Evolutionary conservation across 208 protist genomes (phyloP).

Genomic region (Leishmania gerbilli): DNA sequence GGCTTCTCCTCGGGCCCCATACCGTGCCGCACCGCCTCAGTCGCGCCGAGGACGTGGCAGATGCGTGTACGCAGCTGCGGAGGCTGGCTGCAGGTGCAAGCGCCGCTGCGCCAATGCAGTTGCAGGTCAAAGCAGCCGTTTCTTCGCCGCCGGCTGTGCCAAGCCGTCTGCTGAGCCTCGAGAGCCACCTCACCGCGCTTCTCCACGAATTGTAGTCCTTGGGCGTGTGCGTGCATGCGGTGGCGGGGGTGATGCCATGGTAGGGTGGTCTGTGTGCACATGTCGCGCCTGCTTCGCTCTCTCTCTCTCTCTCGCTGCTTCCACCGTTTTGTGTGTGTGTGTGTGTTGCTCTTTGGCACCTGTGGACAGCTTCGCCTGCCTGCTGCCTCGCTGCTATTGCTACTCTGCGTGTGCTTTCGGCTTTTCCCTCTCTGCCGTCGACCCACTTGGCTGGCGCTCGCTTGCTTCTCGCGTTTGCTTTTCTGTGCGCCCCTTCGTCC

Average conservation of each 20-base stretch:
- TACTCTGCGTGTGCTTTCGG: background rate
- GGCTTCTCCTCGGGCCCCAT: slow-evolving; percentile 14
- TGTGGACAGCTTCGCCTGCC: background rate
- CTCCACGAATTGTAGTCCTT: slow-evolving; percentile 1
- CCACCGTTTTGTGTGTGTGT: background rate
- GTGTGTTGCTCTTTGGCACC: background rate
- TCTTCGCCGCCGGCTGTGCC: slow-evolving; percentile 4
- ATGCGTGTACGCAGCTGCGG: slow-evolving; percentile 12
- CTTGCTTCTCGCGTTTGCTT: background rate
- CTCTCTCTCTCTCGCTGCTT: background rate
- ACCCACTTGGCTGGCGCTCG: background rate
- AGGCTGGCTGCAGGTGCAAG: background rate
- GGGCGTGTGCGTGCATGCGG: background rate
- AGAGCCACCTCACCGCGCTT: slow-evolving; percentile 13
- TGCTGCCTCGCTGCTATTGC: background rate
- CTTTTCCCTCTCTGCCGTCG: background rate
- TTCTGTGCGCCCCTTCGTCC: background rate
- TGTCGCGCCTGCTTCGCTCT: background rate
- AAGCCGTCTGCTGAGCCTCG: slow-evolving; percentile 22
- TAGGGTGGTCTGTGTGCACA: background rate
- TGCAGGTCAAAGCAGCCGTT: slow-evolving; percentile 2
- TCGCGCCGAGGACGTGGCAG: slow-evolving; percentile 7
- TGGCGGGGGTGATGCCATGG: background rate
- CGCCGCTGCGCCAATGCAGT: slow-evolving; percentile 1
- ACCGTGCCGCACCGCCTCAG: slow-evolving; percentile 14